Conservation (phyloP, 306 rosid species). For the Castanopsis chinensis region DNA sequence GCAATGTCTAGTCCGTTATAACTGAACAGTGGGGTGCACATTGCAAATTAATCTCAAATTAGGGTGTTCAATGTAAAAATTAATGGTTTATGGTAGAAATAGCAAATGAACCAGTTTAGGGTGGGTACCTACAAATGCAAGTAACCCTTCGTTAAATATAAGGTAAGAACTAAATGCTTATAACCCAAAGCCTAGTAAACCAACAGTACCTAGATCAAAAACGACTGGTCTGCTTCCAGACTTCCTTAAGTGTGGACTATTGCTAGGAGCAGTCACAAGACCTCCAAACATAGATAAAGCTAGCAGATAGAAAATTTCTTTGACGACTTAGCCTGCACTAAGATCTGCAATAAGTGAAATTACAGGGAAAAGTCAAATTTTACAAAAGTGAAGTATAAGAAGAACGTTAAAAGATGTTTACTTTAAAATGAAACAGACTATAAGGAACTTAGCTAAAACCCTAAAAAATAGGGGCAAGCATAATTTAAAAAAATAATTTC, state of each 20-base stretch:
- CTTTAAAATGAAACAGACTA: not conserved
- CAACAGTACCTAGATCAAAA: conserved; percentile 68
- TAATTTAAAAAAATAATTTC: not conserved
- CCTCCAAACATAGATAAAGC: conserved; percentile 85
- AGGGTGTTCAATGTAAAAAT: not conserved
- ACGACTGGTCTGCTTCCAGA: conserved; percentile 90
- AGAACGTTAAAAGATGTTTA: not conserved
- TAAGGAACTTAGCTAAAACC: not conserved
- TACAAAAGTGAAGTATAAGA: not conserved
- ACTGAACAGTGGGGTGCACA: too few relatives aligned
- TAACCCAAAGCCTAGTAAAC: conserved; percentile 1
- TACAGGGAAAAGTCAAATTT: conserved; percentile 4
- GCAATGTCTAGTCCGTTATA: too few relatives aligned
- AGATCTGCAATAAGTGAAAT: conserved; percentile 32
- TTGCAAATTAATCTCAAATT: too few relatives aligned
- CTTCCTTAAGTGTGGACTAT: conserved; percentile 89
- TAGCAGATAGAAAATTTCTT: conserved; percentile 31
- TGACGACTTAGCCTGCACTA: conserved; percentile 20
- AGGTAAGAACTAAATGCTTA: not conserved
- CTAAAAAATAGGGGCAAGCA: not conserved
- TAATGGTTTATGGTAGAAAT: too few relatives aligned
- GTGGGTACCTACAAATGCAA: too few relatives aligned
- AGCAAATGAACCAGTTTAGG: too few relatives aligned
- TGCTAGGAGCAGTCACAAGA: conserved; percentile 50
- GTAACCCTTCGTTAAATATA: not conserved